Conservation (phyloP, 768 basidiomycete genomes). For the Suillus sp. region DNA sequence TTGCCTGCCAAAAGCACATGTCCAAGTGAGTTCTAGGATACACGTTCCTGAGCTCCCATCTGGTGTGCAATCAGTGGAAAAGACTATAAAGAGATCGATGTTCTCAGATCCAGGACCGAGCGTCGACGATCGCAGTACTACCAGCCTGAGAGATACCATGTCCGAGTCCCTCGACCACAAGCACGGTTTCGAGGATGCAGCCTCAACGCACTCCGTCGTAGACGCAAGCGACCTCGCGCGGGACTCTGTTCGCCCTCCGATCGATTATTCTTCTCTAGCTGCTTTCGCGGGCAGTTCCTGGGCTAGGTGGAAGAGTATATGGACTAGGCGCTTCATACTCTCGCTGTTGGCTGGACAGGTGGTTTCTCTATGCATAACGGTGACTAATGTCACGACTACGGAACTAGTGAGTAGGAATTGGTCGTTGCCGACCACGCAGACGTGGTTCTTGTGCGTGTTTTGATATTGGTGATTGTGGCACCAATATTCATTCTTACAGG, state of each 20-base stretch:
- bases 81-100: neutral
- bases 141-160: slow-evolving; percentile 13
- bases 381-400: slow-evolving; percentile 85
- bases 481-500: slow-evolving; percentile 38
- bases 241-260: slow-evolving; percentile 49
- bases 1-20: slow-evolving; percentile 18
- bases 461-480: neutral
- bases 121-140: neutral
- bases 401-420: slow-evolving; percentile 72
- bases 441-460: slow-evolving; percentile 71
- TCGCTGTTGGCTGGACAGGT: slow-evolving; percentile 78
- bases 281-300: slow-evolving; percentile 57
- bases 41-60: slow-evolving; percentile 1
- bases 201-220: neutral
- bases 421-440: slow-evolving; percentile 79
- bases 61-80: neutral
- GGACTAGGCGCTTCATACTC: slow-evolving; percentile 74
- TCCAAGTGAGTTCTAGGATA: slow-evolving; percentile 15
- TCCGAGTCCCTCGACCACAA: slow-evolving; percentile 29
- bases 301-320: slow-evolving; percentile 69
- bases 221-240: slow-evolving; percentile 4
- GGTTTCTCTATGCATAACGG: slow-evolving; percentile 86
- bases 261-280: slow-evolving; percentile 61
- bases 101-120: neutral
- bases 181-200: slow-evolving; percentile 22